phyloP scores from a whole-genome alignment of 2,329 filamentous ascomycete species.

The Botrytis porri region DNA sequence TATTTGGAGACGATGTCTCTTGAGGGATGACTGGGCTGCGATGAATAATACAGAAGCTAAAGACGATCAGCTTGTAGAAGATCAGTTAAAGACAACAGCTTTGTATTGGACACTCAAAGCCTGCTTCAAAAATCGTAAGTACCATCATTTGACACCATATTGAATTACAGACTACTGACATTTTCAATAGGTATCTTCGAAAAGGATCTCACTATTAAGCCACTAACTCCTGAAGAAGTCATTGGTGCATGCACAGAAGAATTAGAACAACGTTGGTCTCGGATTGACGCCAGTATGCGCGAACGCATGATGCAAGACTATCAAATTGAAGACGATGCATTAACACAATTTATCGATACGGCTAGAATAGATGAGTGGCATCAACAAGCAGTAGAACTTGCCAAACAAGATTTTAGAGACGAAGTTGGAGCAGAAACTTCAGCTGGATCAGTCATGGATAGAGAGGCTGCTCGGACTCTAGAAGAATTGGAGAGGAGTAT shows the following conservation, averaged over 20 bases:
- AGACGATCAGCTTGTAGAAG: constrained; percentile 65
- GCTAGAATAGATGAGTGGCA: constrained; percentile 70
- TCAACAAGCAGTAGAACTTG: constrained; percentile 41
- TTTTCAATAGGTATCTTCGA: constrained; percentile 40
- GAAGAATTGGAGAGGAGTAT: constrained; percentile 33
- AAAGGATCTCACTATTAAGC: constrained; percentile 44
- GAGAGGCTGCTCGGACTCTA: constrained; percentile 27
- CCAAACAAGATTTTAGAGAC: constrained; percentile 40
- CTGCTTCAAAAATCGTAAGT: constrained; percentile 60
- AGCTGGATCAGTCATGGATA: constrained; percentile 28
- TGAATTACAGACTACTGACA: constrained; percentile 16
- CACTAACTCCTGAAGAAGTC: constrained; percentile 51
- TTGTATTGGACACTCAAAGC: constrained; percentile 65
- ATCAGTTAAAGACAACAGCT: constrained; percentile 61
- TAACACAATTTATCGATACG: constrained; percentile 64
- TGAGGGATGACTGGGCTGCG: constrained; percentile 79
- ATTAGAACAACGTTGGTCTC: constrained; percentile 58
- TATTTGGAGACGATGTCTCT: constrained; percentile 87
- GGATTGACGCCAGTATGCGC: constrained; percentile 61
- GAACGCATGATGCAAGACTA: constrained; percentile 70
- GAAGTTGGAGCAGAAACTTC: constrained; percentile 35
- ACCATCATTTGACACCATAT: constrained; percentile 33
- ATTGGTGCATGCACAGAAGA: constrained; percentile 60
- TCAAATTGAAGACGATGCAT: constrained; percentile 64
- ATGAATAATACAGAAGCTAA: constrained; percentile 76